Base-by-base conservation (phyloP, 345 rosid species). In the Salix suchowensis region DNA sequence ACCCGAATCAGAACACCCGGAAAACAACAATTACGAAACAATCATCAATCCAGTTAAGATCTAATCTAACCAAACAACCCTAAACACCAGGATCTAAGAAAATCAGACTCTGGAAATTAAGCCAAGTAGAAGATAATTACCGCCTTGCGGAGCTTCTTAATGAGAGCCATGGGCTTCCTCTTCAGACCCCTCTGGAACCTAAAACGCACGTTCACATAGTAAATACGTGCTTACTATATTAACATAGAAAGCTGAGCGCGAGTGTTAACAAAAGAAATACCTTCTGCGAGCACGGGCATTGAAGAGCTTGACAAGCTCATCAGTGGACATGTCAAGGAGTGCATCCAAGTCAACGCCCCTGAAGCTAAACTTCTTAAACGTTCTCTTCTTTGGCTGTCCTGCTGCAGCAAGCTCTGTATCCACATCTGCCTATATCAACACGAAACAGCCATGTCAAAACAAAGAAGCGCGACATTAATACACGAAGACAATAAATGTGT, bases 111-210 rank as follows among this genome's bases (percentile, higher is more conserved):
- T 44, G 26, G 36, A 13, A n/a, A 18, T 13, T 3, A 36, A 70
- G 10, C 32, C 19, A 58, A 37, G 60, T 0, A 58, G 32, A 65
- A 32, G 30, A 19, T 3, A 14, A 48, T 70, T 78, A 82, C 82
- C 79, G 82, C 85, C 65, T 72, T 82, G 74, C 82, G 79, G 32
- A 82, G 79, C 74, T 82, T 82, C 85, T 82, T 82, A 65, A 82
- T 72, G 36, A 82, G 67, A 60, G 85, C 82, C 82, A 78, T 82
- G 37, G 85, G 85, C 80, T 82, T 82, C 61, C 85, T 78, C 80
- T 82, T 73, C 76, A 95, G 80, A 81, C 98, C 98, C 74, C 98
- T 91, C 82, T 90, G 89, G 84, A 95, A 95, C 94, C 98, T 94
- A 80, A 19, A 75, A 26, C 55, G 12, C 5, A 26, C 19, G 54